A percentile compares a stretch with the other conserved stretches of the same genome.
Conservation (phyloP, 371 early-diverging fungal genomes). For the Pancytospora epiphaga region DNA sequence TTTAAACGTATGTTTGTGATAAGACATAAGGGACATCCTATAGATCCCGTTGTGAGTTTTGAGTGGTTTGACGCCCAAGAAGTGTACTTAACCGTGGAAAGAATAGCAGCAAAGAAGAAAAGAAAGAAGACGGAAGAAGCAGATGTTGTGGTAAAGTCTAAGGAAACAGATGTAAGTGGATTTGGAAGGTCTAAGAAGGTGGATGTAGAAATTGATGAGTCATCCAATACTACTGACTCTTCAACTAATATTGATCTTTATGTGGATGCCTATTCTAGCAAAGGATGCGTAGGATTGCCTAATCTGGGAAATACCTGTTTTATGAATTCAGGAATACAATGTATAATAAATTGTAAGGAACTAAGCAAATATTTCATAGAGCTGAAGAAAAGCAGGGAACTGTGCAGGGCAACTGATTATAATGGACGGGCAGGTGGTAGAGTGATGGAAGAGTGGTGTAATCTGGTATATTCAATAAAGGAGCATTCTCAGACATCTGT, state of each 20-base stretch:
- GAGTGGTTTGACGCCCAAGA: neutral
- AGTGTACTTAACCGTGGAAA: slow-evolving; percentile 5
- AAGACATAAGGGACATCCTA: neutral
- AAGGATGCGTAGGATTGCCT: slow-evolving; percentile 61
- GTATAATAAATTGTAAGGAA: slow-evolving; percentile 74
- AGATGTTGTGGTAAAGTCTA: neutral
- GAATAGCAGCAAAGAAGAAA: neutral
- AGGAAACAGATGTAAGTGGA: neutral
- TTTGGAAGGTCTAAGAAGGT: neutral
- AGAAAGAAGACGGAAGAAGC: neutral
- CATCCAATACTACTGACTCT: neutral
- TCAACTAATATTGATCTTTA: neutral
- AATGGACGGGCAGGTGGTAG: slow-evolving; percentile 2
- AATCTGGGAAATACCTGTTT: slow-evolving; percentile 94
- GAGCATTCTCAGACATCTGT: neutral
- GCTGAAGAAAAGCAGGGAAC: slow-evolving; percentile 63
- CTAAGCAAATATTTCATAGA: slow-evolving; percentile 64
- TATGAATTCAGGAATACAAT: slow-evolving; percentile 89
- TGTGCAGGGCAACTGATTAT: slow-evolving; percentile 67
- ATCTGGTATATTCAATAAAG: neutral
- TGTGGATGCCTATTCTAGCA: neutral
- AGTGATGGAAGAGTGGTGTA: neutral
- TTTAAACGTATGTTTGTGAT: slow-evolving; percentile 7
- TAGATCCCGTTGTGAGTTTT: slow-evolving; percentile 23
- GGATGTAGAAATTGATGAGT: neutral